Conservation (phyloP, 495 filamentous ascomycete genomes). For the Penicillium argentinense region DNA sequence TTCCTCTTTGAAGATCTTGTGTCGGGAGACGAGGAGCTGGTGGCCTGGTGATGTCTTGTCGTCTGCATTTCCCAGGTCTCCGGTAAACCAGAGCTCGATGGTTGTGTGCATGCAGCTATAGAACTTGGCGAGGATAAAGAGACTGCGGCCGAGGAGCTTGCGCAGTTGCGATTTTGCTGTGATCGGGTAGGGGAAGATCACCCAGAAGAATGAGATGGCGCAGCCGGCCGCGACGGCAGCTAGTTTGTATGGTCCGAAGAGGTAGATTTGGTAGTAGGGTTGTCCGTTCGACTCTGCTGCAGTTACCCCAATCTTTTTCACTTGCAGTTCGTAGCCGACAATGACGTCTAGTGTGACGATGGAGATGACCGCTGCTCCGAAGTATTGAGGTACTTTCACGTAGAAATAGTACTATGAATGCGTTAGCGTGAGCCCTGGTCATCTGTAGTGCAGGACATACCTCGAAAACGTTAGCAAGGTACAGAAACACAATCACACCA, state of each 20-base stretch:
- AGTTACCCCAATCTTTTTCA: constrained; percentile 58
- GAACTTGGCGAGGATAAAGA: constrained; percentile 72
- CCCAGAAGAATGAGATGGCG: constrained; percentile 74
- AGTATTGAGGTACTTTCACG: constrained; percentile 60
- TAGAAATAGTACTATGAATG: constrained; percentile 56
- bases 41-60: constrained; percentile 18
- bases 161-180: constrained; percentile 68
- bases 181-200: constrained; percentile 71
- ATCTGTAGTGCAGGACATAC: no score
- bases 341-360: constrained; percentile 70
- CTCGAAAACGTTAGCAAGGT: constrained; percentile 63
- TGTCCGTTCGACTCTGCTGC: constrained; percentile 61
- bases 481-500: constrained; percentile 67
- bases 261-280: constrained; percentile 66
- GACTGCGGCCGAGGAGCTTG: constrained; percentile 59
- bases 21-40: constrained; percentile 21
- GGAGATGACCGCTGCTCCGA: constrained; percentile 59
- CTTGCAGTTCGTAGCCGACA: constrained; percentile 73
- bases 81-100: constrained; percentile 56
- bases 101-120: constrained; percentile 69
- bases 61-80: constrained; percentile 55
- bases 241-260: constrained; percentile 67
- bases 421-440: constrained; percentile 1
- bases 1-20: constrained; percentile 34
- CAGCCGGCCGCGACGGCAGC: constrained; percentile 68